Base-by-base conservation (phyloP, 306 rosid genomes). In the Crotalaria pallida region DNA sequence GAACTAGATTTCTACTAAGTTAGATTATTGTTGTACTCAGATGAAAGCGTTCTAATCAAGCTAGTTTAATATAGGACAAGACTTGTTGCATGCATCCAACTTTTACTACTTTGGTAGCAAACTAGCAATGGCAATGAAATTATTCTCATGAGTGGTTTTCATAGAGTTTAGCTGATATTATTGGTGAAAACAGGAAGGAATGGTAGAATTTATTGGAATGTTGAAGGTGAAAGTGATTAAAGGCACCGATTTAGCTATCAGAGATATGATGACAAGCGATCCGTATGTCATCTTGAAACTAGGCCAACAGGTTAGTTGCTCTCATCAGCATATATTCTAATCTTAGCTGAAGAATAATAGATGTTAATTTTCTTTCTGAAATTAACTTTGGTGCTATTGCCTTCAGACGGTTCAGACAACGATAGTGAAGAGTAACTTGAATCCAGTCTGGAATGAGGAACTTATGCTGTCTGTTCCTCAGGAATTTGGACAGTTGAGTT, bases 221-320 rank as follows among this genome's bases (percentile, higher is more conserved):
- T 82, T 94, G 83, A 91, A 88, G 84, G 95, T 91, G 69, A 94
- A 84, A 84, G 96, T 94, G 76, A 69, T 87, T 43, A 91, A 82
- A 80, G 99, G 99, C 69, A 89, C 88, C 31, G 70, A 88, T 82
- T 84, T 94, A 84, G 99, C 99, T 21, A 67, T 94, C 52, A 84
- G 99, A 80, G 99, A 94, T 77, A 91, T 94, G 91, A 85, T 84
- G 95, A 57, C 97, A 21, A 94, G 99, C 24, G 99, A 94, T 77
- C 99, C 99, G 19, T 94, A 94, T 69, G 97, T 94, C 51, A 23
- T 94, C 80, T 83, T 94, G 77, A 87, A 80, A 73, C 95, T 94
- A 67, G 99, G 97, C 52, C 72, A 82, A 49, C 96, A 94, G 99
- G 99, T 91, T 71, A 31, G 79, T 75, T 60, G 41, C 74, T 72